phyloP scores from a whole-genome alignment of 176 grass and related monocot genomes.

The Luzula sylvatica region DNA sequence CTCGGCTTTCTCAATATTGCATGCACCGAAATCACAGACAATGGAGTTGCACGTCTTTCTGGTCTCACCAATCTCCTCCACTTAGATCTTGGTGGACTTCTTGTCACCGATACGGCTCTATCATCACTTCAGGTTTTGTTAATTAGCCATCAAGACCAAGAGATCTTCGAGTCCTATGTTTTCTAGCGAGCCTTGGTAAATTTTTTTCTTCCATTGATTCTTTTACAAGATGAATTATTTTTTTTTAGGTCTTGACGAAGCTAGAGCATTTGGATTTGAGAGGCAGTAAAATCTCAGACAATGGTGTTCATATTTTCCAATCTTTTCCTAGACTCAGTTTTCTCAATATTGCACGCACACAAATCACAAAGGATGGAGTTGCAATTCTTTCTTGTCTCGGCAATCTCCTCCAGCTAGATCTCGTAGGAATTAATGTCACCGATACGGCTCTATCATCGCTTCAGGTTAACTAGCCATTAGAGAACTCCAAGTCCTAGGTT shows the following conservation, averaged over 20 bases:
- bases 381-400: constrained; percentile 42
- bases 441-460: constrained; percentile 35
- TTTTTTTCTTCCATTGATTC: background rate
- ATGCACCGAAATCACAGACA: too few species aligned
- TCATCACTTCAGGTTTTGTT: too few species aligned
- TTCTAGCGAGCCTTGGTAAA: too few species aligned
- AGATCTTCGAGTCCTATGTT: too few species aligned
- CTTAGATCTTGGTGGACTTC: too few species aligned
- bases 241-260: constrained; percentile 42
- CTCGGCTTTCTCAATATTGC: too few species aligned
- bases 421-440: constrained; percentile 51
- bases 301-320: constrained; percentile 38
- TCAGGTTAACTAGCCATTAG: background rate
- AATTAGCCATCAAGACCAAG: too few species aligned
- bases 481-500: too few species aligned
- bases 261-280: constrained; percentile 70
- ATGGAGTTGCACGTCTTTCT: too few species aligned
- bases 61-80: too few species aligned
- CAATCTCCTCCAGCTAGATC: constrained; percentile 37
- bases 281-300: constrained; percentile 51
- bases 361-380: constrained; percentile 55
- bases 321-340: constrained; percentile 48
- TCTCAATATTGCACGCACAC: constrained; percentile 61
- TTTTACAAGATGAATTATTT: background rate
- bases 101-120: too few species aligned